Percentiles rank a stretch among this genome's conserved stretches.
phyloP scores from a whole-genome alignment of 768 basidiomycete species.

The Lactifluus volemus region DNA sequence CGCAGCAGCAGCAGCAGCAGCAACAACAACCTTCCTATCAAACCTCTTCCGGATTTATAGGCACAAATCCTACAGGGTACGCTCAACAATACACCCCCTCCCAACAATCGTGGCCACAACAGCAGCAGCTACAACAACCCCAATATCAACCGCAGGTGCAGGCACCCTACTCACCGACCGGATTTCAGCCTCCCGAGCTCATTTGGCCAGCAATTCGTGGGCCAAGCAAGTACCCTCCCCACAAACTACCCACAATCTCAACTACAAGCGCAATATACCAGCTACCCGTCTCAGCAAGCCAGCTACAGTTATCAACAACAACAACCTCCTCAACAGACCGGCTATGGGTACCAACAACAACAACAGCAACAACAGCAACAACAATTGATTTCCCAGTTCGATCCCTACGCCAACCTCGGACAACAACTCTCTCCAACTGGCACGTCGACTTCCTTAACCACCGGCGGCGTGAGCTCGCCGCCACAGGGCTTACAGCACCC shows the following conservation, averaged over 20 bases:
- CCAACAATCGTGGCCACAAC: slow-evolving; percentile 7
- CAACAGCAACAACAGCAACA: slow-evolving; percentile 14
- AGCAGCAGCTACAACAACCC: slow-evolving; percentile 7
- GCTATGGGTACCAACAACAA: slow-evolving; percentile 18
- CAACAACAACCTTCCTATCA: slow-evolving; percentile 8
- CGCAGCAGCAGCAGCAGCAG: slow-evolving; percentile 32
- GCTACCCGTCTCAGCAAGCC: slow-evolving; percentile 20
- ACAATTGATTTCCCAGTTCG: slow-evolving; percentile 16
- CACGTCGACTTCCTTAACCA: not conserved
- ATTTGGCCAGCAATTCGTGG: slow-evolving; percentile 13
- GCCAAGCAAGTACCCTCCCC: slow-evolving; percentile 17
- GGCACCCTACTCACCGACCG: not conserved
- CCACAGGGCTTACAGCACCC: slow-evolving; percentile 47
- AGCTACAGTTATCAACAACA: slow-evolving; percentile 12
- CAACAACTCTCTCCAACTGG: not conserved
- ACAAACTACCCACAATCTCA: slow-evolving; percentile 21
- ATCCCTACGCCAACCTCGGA: slow-evolving; percentile 15
- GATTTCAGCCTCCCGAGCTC: slow-evolving; percentile 9
- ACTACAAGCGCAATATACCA: slow-evolving; percentile 25
- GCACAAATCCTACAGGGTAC: slow-evolving; percentile 20
- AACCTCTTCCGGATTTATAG: not conserved
- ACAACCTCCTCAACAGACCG: slow-evolving; percentile 18
- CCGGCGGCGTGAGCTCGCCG: not conserved
- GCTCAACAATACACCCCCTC: slow-evolving; percentile 8
- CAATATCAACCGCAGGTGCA: slow-evolving; percentile 18